These are phyloP conservation scores for Aspergillus bertholletiae DNA, from an alignment of 495 filamentous ascomycete genomes.

Conservation along the genomic window DNA sequence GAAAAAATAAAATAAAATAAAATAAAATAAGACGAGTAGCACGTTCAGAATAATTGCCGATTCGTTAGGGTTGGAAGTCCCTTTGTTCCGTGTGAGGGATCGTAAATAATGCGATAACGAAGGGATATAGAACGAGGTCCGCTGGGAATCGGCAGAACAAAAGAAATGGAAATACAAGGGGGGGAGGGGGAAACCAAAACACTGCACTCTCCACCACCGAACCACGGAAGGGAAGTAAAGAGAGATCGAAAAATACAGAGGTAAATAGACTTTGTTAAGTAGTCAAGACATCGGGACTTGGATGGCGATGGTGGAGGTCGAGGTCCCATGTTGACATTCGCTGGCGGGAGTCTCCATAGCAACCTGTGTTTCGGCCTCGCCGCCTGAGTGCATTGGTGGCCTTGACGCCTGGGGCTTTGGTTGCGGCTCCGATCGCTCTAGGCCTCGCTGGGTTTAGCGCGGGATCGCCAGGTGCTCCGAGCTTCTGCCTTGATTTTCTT, in stretches of 20 bases:
- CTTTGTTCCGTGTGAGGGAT: slow-evolving; percentile 6
- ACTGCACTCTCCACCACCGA: slow-evolving; percentile 14
- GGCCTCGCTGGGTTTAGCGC: slow-evolving; percentile 20
- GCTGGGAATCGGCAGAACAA: slow-evolving; percentile 4
- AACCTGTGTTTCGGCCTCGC: slow-evolving; percentile 23
- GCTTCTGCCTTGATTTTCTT: slow-evolving; percentile 12
- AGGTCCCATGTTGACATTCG: slow-evolving; percentile 29
- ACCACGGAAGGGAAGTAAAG: background rate
- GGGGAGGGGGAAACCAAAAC: slow-evolving; percentile 4
- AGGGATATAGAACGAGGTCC: slow-evolving; percentile 13
- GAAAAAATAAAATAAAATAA: too few relatives aligned
- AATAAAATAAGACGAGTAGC: slow-evolving; percentile 1
- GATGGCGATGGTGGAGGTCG: slow-evolving; percentile 10
- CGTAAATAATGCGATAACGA: slow-evolving; percentile 21
- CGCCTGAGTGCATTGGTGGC: slow-evolving; percentile 10
- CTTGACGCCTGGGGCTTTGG: slow-evolving; percentile 18
- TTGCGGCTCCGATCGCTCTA: slow-evolving; percentile 27
- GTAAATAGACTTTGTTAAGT: slow-evolving; percentile 14
- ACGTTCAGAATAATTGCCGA: slow-evolving; percentile 12
- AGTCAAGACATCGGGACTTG: slow-evolving; percentile 1
- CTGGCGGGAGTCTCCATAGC: slow-evolving; percentile 35
- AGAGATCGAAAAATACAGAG: slow-evolving; percentile 13
- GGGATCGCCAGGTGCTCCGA: slow-evolving; percentile 17
- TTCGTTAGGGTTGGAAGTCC: slow-evolving; percentile 13
- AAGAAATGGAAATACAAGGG: slow-evolving; percentile 8